Conservation (phyloP, 495 filamentous ascomycete species). For the Tuber calosporum region DNA sequence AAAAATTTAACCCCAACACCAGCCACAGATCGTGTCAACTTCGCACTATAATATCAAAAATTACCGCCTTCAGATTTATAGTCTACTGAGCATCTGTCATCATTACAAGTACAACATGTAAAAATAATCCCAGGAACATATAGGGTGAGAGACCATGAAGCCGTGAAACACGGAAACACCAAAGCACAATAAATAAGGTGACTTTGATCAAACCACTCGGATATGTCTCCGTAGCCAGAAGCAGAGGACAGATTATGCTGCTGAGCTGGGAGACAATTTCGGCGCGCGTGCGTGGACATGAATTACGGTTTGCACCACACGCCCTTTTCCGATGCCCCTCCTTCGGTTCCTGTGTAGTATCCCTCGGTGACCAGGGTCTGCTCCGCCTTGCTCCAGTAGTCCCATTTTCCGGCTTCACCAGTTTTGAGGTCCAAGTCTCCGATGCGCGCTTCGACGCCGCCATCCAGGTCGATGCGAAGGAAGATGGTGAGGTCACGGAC, state of each 20-base stretch:
- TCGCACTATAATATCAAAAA: no score
- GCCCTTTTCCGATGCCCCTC: constrained; percentile 23
- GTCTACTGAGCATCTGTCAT: not conserved
- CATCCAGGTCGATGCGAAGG: constrained; percentile 52
- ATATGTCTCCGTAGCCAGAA: not conserved
- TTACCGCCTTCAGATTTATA: not conserved
- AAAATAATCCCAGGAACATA: not conserved
- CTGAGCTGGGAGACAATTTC: not conserved
- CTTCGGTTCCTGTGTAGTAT: constrained; percentile 61
- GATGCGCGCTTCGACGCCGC: constrained; percentile 61
- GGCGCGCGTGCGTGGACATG: not conserved
- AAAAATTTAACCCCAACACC: no score
- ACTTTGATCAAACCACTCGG: not conserved
- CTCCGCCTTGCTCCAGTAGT: constrained; percentile 67
- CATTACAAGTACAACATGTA: not conserved
- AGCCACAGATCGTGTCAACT: no score
- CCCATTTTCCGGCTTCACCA: constrained; percentile 56
- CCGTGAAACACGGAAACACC: not conserved
- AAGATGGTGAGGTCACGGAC: constrained; percentile 82
- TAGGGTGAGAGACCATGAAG: not conserved
- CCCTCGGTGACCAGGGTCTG: constrained; percentile 56
- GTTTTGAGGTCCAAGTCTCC: constrained; percentile 87
- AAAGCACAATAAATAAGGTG: not conserved
- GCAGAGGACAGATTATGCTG: not conserved
- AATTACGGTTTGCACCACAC: constrained; percentile 23